Evolutionary conservation across 1,139 yeast genomes (phyloP).

Genomic region (Hemisphaericaspora xylofermentans): DNA sequence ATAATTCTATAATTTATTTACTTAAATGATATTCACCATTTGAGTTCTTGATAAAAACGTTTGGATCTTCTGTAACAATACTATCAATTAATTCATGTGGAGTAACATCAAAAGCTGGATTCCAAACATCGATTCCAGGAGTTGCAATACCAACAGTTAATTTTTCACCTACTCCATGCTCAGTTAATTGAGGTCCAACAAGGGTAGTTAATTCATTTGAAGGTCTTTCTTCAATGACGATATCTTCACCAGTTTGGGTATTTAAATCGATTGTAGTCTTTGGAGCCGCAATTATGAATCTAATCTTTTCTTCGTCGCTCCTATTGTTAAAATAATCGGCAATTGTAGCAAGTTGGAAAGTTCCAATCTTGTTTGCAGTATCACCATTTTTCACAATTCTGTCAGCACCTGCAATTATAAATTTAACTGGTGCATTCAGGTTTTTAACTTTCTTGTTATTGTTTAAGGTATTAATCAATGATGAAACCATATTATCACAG

Average conservation of each 20-base stretch:
- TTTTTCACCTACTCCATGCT: slow-evolving; percentile 41
- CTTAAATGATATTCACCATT: slow-evolving; percentile 46
- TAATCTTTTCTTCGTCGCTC: slow-evolving; percentile 41
- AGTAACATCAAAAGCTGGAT: slow-evolving; percentile 94
- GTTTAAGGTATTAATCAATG: slow-evolving; percentile 50
- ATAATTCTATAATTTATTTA: slow-evolving; percentile 6
- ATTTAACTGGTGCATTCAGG: slow-evolving; percentile 61
- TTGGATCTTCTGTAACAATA: slow-evolving; percentile 75
- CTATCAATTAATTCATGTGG: slow-evolving; percentile 81
- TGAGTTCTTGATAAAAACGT: slow-evolving; percentile 47
- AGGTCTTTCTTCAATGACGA: slow-evolving; percentile 87
- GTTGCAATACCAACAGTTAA: slow-evolving; percentile 77
- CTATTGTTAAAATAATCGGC: slow-evolving; percentile 45
- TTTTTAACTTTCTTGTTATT: slow-evolving; percentile 18
- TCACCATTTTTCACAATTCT: slow-evolving; percentile 91
- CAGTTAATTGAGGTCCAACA: slow-evolving; percentile 56
- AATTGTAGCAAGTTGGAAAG: slow-evolving; percentile 80
- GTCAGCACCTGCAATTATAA: slow-evolving; percentile 97
- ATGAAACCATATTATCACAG: slow-evolving; percentile 90
- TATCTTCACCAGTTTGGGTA: slow-evolving; percentile 67
- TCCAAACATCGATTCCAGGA: slow-evolving; percentile 85
- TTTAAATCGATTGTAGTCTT: slow-evolving; percentile 79
- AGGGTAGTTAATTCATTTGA: slow-evolving; percentile 73
- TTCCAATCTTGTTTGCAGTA: slow-evolving; percentile 96
- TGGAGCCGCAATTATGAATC: slow-evolving; percentile 93